A percentile compares a stretch with the other conserved stretches of the same genome.
Evolutionary conservation across 768 basidiomycete species (phyloP).

Genomic region (Coprinopsis strossmayeri): DNA sequence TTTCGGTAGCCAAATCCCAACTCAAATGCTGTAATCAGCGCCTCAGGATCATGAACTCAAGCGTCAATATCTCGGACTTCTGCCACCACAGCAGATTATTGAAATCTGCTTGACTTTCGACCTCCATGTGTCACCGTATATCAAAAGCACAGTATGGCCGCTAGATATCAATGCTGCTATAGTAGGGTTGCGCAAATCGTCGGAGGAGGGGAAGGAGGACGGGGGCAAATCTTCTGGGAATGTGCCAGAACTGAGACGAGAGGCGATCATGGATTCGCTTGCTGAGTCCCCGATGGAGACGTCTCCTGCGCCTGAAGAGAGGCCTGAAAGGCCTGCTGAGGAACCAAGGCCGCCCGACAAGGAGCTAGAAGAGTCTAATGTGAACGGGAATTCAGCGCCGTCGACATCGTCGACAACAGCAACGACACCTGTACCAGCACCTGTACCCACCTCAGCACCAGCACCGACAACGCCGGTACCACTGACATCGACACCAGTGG

Average conservation of each 20-base stretch:
- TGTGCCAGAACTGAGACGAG: slow-evolving; percentile 4
- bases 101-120: slow-evolving; percentile 75
- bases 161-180: slow-evolving; percentile 61
- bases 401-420: neutral
- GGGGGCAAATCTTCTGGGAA: slow-evolving; percentile 15
- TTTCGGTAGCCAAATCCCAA: slow-evolving; percentile 12
- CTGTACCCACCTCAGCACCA: slow-evolving; percentile 14
- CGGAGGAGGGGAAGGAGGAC: slow-evolving; percentile 14
- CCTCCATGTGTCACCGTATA: slow-evolving; percentile 55
- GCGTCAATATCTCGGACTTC: slow-evolving; percentile 60
- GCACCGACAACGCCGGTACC: slow-evolving; percentile 11
- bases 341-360: slow-evolving; percentile 12
- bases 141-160: slow-evolving; percentile 69
- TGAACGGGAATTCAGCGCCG: slow-evolving; percentile 1
- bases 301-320: slow-evolving; percentile 10
- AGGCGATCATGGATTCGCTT: slow-evolving; percentile 23
- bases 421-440: slow-evolving; percentile 15
- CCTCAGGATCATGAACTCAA: slow-evolving; percentile 57
- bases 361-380: slow-evolving; percentile 5
- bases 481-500: neutral
- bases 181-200: slow-evolving; percentile 37
- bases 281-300: slow-evolving; percentile 10
- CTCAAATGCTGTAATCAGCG: slow-evolving; percentile 19
- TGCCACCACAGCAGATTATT: slow-evolving; percentile 67
- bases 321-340: slow-evolving; percentile 10